Percentiles rank a stretch among this genome's conserved stretches.
phyloP scores from a whole-genome alignment of 129 eudicot species.

The Calendula officinalis region DNA sequence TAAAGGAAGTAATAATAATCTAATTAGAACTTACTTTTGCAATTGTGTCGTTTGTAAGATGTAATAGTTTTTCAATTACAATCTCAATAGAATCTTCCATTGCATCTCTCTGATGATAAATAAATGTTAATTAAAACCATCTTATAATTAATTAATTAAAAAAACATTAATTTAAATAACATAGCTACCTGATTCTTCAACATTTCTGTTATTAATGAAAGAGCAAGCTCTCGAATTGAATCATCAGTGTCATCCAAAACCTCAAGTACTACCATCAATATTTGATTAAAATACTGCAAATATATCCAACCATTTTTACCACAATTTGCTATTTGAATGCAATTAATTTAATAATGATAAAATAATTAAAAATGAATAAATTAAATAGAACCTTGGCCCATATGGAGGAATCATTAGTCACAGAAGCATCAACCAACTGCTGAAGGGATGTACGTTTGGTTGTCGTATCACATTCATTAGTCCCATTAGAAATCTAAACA shows the following conservation, averaged over 20 bases:
- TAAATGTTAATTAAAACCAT: slow-evolving; percentile 9
- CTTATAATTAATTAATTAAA: neutral
- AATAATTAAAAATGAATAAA: neutral
- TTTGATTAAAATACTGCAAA: slow-evolving; percentile 94
- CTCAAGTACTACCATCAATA: slow-evolving; percentile 81
- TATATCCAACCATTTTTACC: slow-evolving; percentile 15
- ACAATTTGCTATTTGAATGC: neutral
- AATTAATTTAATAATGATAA: slow-evolving; percentile 9
- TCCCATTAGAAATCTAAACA: slow-evolving; percentile 62
- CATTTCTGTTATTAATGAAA: slow-evolving; percentile 75
- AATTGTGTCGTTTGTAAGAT: slow-evolving; percentile 65
- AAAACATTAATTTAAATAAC: neutral
- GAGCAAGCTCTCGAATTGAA: slow-evolving; percentile 67
- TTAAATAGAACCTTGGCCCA: slow-evolving; percentile 71
- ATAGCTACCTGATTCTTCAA: slow-evolving; percentile 80
- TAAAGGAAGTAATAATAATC: neutral
- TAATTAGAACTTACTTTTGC: slow-evolving; percentile 54
- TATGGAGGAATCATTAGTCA: slow-evolving; percentile 55
- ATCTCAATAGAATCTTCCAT: slow-evolving; percentile 96
- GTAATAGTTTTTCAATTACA: slow-evolving; percentile 83
- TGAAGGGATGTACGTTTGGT: slow-evolving; percentile 66
- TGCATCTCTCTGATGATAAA: slow-evolving; percentile 58
- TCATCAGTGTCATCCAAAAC: slow-evolving; percentile 83
- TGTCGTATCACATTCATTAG: slow-evolving; percentile 52
- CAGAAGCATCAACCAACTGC: slow-evolving; percentile 83